Base-by-base conservation (phyloP, 805 yeast species). In the Wickerhamomyces subpelliculosus region DNA sequence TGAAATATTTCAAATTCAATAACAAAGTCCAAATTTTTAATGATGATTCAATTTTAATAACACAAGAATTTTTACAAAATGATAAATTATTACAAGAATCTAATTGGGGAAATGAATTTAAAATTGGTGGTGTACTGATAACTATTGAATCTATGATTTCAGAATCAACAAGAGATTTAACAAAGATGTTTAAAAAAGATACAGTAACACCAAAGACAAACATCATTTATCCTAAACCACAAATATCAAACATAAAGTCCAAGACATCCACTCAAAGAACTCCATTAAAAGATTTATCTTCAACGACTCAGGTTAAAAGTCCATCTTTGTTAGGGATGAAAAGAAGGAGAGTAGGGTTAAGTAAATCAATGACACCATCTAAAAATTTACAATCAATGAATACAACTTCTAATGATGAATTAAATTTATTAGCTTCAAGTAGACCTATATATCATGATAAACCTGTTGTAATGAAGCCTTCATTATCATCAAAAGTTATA, bases 1-100 rank as follows among this genome's bases (percentile, higher is more conserved):
- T 50, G 10, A 43, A 40, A 20, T 46, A 36, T 41, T 52, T 35
- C 41, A 46, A 38, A 30, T 35, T 46, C 41, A 54, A 54, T 36
- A 39, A 42, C 27, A 51, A 51, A 42, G 37, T 44, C 4, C 48
- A 45, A 30, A 39, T 54, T 3, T 41, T 39, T 22, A 44, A 38
- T 4, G 44, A 42, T 11, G 46, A 38, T 17, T 43, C 44, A 9
- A 27, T 46, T 10, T 27, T 50, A 11, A 40, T 52, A 1, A 36
- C 52, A 0, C 40, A 45, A 19, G 24, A 35, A 5, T 48, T 52
- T 31, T 20, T 49, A 13, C 38, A 37, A 14, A 48, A 45, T 17
- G 38, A 43, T 20, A 39, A 25, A 13, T 14, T 27, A 12, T 26
- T 44, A 3, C 27, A 43, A 8, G 45, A 42, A 21, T 12, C 14